Evolutionary conservation across 371 early-diverging fungal genomes (phyloP).

Genomic region (Blastocladiella emersonii): DNA sequence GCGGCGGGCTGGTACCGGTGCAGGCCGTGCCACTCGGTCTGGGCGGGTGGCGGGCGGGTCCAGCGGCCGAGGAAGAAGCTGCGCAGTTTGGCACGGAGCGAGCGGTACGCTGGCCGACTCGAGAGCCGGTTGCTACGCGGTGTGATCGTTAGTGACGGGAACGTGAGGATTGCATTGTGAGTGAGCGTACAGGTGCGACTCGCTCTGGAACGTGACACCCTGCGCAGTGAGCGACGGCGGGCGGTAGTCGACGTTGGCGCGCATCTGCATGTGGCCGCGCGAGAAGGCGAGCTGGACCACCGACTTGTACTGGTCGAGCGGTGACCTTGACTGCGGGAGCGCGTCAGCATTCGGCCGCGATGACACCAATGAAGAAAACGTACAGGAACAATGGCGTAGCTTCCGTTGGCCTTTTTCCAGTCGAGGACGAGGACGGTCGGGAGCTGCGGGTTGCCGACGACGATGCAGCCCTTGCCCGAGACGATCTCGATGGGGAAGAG

Average conservation of each 20-base stretch:
- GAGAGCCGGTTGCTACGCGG: too few relatives aligned
- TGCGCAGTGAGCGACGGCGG: conserved; percentile 12
- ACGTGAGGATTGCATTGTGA: too few relatives aligned
- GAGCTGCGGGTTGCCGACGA: conserved; percentile 60
- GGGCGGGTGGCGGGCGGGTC: too few relatives aligned
- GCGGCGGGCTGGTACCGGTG: conserved; percentile 22
- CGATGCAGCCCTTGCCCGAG: conserved; percentile 50
- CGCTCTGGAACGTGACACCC: background rate
- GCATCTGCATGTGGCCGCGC: conserved; percentile 38
- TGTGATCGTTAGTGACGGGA: too few relatives aligned
- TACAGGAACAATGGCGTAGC: conserved; percentile 39
- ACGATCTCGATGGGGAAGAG: conserved; percentile 57
- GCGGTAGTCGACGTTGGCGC: conserved; percentile 52
- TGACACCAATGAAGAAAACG: background rate
- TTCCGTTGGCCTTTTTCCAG: conserved; percentile 44
- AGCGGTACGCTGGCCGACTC: too few relatives aligned
- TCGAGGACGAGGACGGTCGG: conserved; percentile 45
- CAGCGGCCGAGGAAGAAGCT: too few relatives aligned
- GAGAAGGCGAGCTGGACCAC: conserved; percentile 33
- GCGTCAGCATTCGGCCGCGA: background rate
- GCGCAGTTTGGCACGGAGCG: too few relatives aligned
- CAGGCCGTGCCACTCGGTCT: conserved; percentile 26
- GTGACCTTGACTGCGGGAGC: conserved; percentile 27
- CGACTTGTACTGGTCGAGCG: conserved; percentile 44
- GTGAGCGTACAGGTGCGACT: background rate